Evolutionary conservation across 495 filamentous ascomycete species (phyloP), one percentile per base, ranked within the genome.

Genomic region (Echria macrotheca): DNA sequence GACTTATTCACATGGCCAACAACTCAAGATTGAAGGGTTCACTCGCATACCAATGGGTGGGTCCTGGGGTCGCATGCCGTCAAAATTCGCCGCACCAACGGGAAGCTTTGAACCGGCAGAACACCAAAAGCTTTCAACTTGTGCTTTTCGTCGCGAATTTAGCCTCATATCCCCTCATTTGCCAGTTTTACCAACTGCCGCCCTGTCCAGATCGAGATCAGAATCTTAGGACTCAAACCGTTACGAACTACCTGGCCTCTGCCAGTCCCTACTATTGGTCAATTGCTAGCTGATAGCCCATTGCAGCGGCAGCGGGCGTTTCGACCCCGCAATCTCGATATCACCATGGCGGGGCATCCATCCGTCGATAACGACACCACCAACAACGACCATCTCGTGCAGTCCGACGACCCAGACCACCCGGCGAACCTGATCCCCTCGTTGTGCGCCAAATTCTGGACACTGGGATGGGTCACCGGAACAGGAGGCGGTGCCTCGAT

Each of bases 401-500:
- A 63, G 22, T 87, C 85, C 6, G 54, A 68, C n/a, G 75, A 87
- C 68, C 82, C 85, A 6, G 68, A 89, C 49, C 94, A 97, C 66
- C 93, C 93, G 14, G 89, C 91, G 45, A 97, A 98, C 69, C 73
- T 91, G 47, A 96, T 98, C 53, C 91, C 89, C 44, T 81, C 83
- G 31, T 77, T 98, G 38, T 98, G 93, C 72, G 83, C 84, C 55
- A 89, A 86, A 59, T 98, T 98, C 70, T 97, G 95, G 76, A 87
- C 77, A 19, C 76, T 89, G 58, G 94, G 93, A 32, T 98, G 93
- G 93, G 93, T 97, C 14, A 96, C 93, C 29, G 93, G 93, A 33
- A 98, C 93, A 11, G 93, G 93, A 48, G 93, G 93, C 45, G 94
- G 93, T 23, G 85, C 89, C 41, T 91, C 85, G 45, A 97, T 98